Evolutionary conservation across 2,329 filamentous ascomycete genomes (phyloP).

Genomic region (Pseudogymnoascus sp.): DNA sequence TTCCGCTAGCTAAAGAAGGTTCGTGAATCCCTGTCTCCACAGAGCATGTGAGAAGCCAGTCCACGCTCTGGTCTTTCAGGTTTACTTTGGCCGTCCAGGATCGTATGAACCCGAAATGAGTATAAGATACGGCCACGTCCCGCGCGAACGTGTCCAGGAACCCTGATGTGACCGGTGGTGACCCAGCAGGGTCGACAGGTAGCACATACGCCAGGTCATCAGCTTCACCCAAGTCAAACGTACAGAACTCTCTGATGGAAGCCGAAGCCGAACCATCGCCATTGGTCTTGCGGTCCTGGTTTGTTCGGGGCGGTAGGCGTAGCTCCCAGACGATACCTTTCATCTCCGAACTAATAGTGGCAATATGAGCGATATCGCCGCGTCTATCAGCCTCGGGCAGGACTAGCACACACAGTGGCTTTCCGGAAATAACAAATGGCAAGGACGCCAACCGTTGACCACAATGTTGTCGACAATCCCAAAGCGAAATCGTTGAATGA

Average conservation of each 20-base stretch:
- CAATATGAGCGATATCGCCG: constrained; percentile 59
- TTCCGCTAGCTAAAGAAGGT: constrained; percentile 74
- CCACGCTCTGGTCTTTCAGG: constrained; percentile 49
- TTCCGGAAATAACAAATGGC: constrained; percentile 55
- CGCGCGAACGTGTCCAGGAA: constrained; percentile 81
- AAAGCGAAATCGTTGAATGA: constrained; percentile 62
- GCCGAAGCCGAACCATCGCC: constrained; percentile 29
- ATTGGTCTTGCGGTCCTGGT: constrained; percentile 28
- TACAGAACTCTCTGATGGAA: constrained; percentile 57
- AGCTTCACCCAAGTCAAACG: constrained; percentile 56
- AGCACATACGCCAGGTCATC: constrained; percentile 61
- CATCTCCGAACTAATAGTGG: constrained; percentile 74
- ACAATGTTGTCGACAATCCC: constrained; percentile 62
- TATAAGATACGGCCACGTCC: constrained; percentile 82
- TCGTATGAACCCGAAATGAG: constrained; percentile 62
- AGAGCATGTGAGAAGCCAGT: constrained; percentile 76
- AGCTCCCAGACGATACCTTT: constrained; percentile 78
- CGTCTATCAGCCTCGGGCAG: constrained; percentile 54
- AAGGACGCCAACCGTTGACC: constrained; percentile 54
- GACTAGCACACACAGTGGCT: constrained; percentile 71
- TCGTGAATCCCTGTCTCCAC: constrained; percentile 70
- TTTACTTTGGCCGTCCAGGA: constrained; percentile 82
- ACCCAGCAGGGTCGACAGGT: constrained; percentile 80
- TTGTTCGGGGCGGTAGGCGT: constrained; percentile 45
- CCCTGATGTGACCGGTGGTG: constrained; percentile 60